These are phyloP conservation scores for Cucumis melo DNA, from an alignment of 306 rosid species.

Conservation along the genomic window DNA sequence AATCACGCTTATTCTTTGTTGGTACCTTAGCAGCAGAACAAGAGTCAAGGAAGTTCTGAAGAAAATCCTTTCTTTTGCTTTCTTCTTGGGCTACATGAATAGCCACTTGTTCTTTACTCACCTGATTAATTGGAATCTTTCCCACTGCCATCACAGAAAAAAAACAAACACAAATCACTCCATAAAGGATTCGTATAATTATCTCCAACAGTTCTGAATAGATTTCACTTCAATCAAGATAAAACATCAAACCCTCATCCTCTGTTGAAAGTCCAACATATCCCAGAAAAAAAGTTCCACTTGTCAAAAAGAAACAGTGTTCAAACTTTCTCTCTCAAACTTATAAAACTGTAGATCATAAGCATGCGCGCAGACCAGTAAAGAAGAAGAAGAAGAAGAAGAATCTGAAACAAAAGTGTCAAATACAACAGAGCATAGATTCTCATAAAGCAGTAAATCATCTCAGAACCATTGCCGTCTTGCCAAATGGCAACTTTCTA, in stretches of 20 bases:
- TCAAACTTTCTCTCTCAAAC: background rate
- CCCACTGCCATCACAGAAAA: conserved; percentile 41
- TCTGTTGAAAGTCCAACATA: background rate
- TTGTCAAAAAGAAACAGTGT: background rate
- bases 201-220: background rate
- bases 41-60: conserved; percentile 38
- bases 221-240: background rate
- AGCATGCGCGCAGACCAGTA: background rate
- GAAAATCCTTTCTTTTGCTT: conserved; percentile 52
- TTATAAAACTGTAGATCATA: background rate
- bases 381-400: background rate
- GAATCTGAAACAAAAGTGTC: background rate
- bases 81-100: conserved; percentile 54
- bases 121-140: conserved; percentile 62
- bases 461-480: background rate
- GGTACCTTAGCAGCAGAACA: conserved; percentile 53
- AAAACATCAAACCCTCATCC: background rate
- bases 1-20: background rate
- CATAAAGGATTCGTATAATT: background rate
- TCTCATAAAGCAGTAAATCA: background rate
- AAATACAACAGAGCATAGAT: background rate
- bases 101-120: conserved; percentile 51
- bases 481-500: background rate
- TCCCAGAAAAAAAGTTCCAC: background rate
- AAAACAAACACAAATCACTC: background rate